phyloP scores from a whole-genome alignment of 1,139 yeast species.

The Saccharomycopsis hybrid region DNA sequence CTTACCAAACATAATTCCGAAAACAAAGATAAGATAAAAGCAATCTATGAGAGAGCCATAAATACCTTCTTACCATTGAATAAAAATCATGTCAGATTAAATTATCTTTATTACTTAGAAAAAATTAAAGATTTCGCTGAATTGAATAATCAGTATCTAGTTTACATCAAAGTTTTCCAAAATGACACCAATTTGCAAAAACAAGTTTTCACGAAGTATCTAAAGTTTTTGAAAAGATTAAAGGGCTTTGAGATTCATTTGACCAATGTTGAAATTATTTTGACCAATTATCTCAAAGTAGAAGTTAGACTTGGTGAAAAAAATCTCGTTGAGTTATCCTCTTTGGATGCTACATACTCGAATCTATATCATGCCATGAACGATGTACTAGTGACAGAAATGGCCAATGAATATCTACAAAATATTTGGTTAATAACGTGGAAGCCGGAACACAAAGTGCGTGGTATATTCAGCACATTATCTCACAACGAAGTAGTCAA shows the following conservation, averaged over 20 bases:
- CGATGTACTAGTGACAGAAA: neutral
- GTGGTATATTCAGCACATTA: neutral
- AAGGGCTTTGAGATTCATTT: slow-evolving; percentile 5
- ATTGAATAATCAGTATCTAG: slow-evolving; percentile 23
- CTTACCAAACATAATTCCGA: slow-evolving; percentile 24
- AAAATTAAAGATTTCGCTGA: slow-evolving; percentile 21
- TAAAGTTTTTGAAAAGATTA: slow-evolving; percentile 13
- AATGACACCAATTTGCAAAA: slow-evolving; percentile 23
- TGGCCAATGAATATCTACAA: slow-evolving; percentile 1
- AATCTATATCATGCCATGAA: slow-evolving; percentile 1
- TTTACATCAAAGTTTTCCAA: slow-evolving; percentile 20
- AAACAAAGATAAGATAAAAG: slow-evolving; percentile 28
- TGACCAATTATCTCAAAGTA: slow-evolving; percentile 2
- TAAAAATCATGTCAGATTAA: slow-evolving; percentile 34
- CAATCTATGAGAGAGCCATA: slow-evolving; percentile 38
- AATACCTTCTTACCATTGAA: slow-evolving; percentile 41
- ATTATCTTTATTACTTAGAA: slow-evolving; percentile 32
- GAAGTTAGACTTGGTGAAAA: neutral
- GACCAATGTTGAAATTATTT: neutral
- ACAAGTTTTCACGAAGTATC: slow-evolving; percentile 23
- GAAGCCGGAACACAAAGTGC: neutral
- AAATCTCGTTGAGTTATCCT: neutral
- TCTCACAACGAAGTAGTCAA: neutral
- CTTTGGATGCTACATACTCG: neutral
- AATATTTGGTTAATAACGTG: neutral